Percentiles rank a stretch among this genome's conserved stretches.
Evolutionary conservation across 202 grass and related monocot species (phyloP).

Genomic region (Panicum virgatum): DNA sequence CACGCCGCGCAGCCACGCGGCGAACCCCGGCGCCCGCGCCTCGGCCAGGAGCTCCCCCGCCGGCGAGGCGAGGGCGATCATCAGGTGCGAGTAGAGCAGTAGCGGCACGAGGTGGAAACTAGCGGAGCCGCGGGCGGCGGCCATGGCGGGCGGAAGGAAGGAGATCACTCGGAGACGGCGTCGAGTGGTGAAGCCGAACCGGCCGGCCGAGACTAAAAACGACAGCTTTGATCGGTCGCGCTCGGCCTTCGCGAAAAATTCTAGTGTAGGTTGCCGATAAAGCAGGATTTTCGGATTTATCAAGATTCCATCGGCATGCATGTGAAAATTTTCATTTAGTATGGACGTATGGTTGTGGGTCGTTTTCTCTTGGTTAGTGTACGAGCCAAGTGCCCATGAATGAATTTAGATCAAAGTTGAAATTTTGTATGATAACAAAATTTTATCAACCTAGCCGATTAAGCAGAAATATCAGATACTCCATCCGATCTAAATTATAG

Average conservation of each 20-base stretch:
- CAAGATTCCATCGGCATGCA: too few species aligned
- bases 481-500: too few species aligned
- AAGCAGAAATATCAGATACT: too few species aligned
- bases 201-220: neutral
- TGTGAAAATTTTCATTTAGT: too few species aligned
- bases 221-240: neutral
- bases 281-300: too few species aligned
- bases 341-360: too few species aligned
- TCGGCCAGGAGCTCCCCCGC: neutral
- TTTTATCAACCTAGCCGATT: too few species aligned
- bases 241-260: too few species aligned
- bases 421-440: too few species aligned
- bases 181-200: neutral
- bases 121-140: neutral
- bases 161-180: neutral
- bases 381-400: too few species aligned
- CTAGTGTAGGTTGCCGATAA: neutral
- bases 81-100: neutral
- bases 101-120: neutral
- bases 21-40: slow-evolving; percentile 45
- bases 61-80: neutral
- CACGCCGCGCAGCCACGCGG: slow-evolving; percentile 48
- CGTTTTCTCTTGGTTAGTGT: too few species aligned
- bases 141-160: neutral
- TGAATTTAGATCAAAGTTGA: too few species aligned